Percentiles rank a stretch among this genome's conserved stretches.
Evolutionary conservation across 768 basidiomycete species (phyloP).

Genomic region (Leccinum obscurum): DNA sequence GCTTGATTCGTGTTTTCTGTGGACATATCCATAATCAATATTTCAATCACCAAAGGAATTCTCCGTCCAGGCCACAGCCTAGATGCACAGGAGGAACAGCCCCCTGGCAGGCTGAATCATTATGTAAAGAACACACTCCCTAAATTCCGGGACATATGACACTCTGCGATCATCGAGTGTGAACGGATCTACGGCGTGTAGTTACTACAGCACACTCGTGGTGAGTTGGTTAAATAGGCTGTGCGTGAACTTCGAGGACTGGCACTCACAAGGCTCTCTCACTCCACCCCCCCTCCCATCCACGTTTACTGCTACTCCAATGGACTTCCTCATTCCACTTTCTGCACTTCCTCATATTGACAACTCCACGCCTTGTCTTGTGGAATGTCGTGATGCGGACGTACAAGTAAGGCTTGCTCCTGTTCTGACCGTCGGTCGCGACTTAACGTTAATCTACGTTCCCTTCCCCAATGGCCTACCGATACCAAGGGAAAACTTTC

Average conservation of each 20-base stretch:
- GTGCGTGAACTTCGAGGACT: neutral
- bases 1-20: no score
- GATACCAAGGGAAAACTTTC: neutral
- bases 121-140: no score
- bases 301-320: no score
- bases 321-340: neutral
- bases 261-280: neutral
- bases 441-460: neutral
- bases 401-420: constrained; percentile 6
- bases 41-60: no score
- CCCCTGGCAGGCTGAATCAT: no score
- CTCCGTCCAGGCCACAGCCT: no score
- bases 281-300: no score
- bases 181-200: neutral
- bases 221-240: neutral
- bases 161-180: no score
- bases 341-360: neutral
- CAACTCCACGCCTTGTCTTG: no score
- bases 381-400: constrained; percentile 14
- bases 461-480: neutral
- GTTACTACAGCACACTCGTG: neutral
- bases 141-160: no score
- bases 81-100: no score
- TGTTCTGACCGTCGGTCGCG: neutral
- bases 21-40: no score